phyloP scores from a whole-genome alignment of 495 filamentous ascomycete species.

The Lepidopterella palustris region DNA sequence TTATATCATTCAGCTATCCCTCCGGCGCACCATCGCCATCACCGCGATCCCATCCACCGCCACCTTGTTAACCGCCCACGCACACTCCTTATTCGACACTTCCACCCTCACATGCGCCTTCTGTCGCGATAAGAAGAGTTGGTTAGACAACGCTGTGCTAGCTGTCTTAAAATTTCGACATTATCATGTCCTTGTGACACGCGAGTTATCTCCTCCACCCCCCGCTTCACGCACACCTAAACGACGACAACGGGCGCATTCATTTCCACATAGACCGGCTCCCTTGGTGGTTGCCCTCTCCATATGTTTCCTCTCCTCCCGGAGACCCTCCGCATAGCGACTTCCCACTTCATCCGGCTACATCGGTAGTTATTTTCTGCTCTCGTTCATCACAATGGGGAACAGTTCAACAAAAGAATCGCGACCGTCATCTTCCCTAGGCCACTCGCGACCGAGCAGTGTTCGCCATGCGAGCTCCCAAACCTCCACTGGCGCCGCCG shows the following conservation, averaged over 20 bases:
- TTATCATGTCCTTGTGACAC: constrained; percentile 28
- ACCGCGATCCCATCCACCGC: neutral
- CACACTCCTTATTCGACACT: neutral
- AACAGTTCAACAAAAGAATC: constrained; percentile 40
- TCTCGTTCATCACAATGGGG: constrained; percentile 32
- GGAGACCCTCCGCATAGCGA: neutral
- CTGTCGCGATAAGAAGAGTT: neutral
- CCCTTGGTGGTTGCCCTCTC: neutral
- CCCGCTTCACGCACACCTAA: neutral
- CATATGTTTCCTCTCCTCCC: neutral
- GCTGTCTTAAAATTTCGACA: constrained; percentile 16
- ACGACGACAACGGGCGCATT: neutral
- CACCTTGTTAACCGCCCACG: neutral
- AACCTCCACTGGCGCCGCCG: constrained; percentile 19
- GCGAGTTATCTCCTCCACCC: constrained; percentile 11
- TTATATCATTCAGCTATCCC: neutral
- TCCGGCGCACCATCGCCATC: neutral
- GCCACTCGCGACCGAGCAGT: constrained; percentile 20
- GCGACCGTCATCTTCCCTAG: constrained; percentile 22
- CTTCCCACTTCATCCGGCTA: neutral
- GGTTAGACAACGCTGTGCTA: neutral
- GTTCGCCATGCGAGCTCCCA: constrained; percentile 26
- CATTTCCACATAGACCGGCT: neutral
- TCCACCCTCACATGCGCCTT: neutral
- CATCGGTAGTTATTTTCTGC: neutral